phyloP scores from a whole-genome alignment of 345 rosid species.

The Aquilaria sinensis region DNA sequence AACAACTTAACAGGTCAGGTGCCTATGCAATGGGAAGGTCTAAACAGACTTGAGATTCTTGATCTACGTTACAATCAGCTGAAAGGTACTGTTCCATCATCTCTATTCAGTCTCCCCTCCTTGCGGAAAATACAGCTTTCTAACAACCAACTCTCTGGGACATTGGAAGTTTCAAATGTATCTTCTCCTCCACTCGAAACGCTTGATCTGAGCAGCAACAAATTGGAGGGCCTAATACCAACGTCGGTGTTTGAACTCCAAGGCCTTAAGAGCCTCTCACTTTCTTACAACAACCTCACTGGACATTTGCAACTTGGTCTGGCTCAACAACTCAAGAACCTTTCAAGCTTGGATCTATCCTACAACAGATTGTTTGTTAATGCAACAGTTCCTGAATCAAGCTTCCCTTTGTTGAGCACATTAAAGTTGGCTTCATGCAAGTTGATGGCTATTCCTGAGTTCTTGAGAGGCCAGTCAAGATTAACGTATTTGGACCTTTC shows the following conservation, averaged over 20 bases:
- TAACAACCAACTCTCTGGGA: conserved; percentile 29
- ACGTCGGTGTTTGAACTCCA: conserved; percentile 7
- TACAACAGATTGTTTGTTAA: conserved; percentile 26
- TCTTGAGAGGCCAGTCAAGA: conserved; percentile 19
- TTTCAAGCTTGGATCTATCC: conserved; percentile 31
- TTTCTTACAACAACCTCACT: conserved; percentile 39
- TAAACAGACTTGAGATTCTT: conserved; percentile 22
- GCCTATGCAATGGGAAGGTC: conserved; percentile 19
- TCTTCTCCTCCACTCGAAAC: conserved; percentile 4
- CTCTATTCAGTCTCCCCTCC: conserved; percentile 16
- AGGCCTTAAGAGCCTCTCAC: conserved; percentile 23
- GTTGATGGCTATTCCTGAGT: conserved; percentile 17
- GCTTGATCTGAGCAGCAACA: conserved; percentile 35
- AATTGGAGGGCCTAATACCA: conserved; percentile 25
- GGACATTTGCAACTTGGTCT: conserved; percentile 19
- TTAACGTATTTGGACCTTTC: conserved; percentile 32
- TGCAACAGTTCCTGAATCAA: background rate
- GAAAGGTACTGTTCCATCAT: conserved; percentile 23
- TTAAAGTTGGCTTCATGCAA: conserved; percentile 44
- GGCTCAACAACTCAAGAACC: conserved; percentile 22
- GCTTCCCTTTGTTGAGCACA: conserved; percentile 6
- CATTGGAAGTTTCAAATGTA: background rate
- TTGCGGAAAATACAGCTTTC: conserved; percentile 12
- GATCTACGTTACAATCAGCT: conserved; percentile 23
- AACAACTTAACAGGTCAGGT: conserved; percentile 30